Evolutionary conservation across 1,284 basidiomycete genomes (phyloP).

Genomic region (Coniferiporia weirii): DNA sequence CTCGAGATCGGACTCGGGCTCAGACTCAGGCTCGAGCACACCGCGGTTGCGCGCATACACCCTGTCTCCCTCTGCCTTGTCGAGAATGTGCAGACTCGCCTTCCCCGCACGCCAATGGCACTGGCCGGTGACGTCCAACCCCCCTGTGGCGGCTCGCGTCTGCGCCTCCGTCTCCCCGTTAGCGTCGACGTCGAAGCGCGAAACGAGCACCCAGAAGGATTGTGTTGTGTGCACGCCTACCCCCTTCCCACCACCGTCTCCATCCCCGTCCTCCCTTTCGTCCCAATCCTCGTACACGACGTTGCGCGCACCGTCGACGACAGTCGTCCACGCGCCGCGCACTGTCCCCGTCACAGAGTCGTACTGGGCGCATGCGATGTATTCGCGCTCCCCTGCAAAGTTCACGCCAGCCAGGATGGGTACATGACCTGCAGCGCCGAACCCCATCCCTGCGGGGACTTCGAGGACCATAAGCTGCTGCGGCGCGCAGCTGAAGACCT

Average conservation of each 20-base stretch:
- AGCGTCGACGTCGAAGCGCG: neutral
- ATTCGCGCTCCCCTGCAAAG: neutral
- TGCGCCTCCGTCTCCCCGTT: neutral
- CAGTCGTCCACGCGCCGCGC: neutral
- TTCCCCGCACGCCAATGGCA: neutral
- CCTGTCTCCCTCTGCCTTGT: neutral
- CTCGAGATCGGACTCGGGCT: too few relatives aligned
- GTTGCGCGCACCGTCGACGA: neutral
- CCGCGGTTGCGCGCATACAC: too few relatives aligned
- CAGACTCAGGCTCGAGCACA: too few relatives aligned
- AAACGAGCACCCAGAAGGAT: conserved; percentile 4
- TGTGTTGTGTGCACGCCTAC: neutral
- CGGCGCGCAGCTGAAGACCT: neutral
- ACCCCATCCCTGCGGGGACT: neutral
- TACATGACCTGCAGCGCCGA: neutral
- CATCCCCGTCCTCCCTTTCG: neutral
- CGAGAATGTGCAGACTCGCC: neutral
- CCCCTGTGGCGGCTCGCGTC: neutral
- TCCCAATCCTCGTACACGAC: neutral
- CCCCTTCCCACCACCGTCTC: too few relatives aligned
- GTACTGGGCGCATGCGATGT: neutral
- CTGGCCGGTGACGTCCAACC: neutral
- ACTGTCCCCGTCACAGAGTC: neutral
- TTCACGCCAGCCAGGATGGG: neutral
- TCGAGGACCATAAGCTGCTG: neutral